Percentiles rank a stretch among this genome's conserved stretches.
phyloP scores from a whole-genome alignment of 2,329 filamentous ascomycete species.

The Fusarium brevicatenulatum region DNA sequence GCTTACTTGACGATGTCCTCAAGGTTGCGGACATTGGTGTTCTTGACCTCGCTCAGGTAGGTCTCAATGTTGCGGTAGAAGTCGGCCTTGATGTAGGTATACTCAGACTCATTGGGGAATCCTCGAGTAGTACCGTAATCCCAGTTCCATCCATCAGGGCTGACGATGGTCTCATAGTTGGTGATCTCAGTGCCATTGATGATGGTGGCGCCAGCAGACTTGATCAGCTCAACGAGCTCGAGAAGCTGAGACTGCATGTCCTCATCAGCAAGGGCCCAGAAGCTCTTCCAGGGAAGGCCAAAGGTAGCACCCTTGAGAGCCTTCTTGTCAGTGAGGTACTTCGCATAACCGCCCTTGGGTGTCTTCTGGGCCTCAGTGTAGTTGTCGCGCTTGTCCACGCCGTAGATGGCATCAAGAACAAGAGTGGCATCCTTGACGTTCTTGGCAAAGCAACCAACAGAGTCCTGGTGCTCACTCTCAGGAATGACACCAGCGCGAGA shows the following conservation, averaged over 20 bases:
- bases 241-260: slow-evolving; percentile 66
- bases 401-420: slow-evolving; percentile 74
- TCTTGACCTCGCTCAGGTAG: slow-evolving; percentile 71
- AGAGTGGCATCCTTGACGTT: slow-evolving; percentile 76
- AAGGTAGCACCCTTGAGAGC: slow-evolving; percentile 71
- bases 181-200: slow-evolving; percentile 77
- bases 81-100: slow-evolving; percentile 76
- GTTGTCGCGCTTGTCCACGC: slow-evolving; percentile 70
- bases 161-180: slow-evolving; percentile 68
- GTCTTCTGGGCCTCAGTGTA: slow-evolving; percentile 70
- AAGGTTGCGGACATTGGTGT: slow-evolving; percentile 67
- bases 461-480: slow-evolving; percentile 74
- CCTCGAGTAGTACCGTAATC: slow-evolving; percentile 71
- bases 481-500: slow-evolving; percentile 73
- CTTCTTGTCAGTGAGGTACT: slow-evolving; percentile 63
- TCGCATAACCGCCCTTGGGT: slow-evolving; percentile 65
- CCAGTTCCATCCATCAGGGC: slow-evolving; percentile 78
- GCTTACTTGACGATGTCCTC: slow-evolving; percentile 72
- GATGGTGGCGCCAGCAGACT: slow-evolving; percentile 71
- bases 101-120: slow-evolving; percentile 77
- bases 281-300: slow-evolving; percentile 76
- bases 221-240: slow-evolving; percentile 59
- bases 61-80: slow-evolving; percentile 71
- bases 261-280: slow-evolving; percentile 71
- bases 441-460: slow-evolving; percentile 72